Evolutionary conservation across 2,329 filamentous ascomycete genomes (phyloP), one percentile per base, ranked within the genome.

Genomic region (Helotiales sp.): DNA sequence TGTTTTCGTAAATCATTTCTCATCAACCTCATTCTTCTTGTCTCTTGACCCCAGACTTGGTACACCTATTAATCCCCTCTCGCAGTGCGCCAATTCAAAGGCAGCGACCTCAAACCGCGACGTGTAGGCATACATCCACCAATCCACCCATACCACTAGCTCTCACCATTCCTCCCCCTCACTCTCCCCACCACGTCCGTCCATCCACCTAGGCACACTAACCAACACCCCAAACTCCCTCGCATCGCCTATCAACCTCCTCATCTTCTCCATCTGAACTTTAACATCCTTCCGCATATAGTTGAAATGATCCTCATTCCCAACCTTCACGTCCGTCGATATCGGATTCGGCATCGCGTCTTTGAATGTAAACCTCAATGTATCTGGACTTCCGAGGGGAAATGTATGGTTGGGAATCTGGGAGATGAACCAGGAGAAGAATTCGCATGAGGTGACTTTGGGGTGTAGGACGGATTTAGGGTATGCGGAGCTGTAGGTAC

Each of bases 301-400:
- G 13, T 38, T 52, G 36, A 60, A 60, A 52, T 60, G 54, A 19
- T 60, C 58, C 27, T 57, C 54, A 49, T 60, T 57, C 2, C 58
- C 58, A 2, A 6, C 40, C 31, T 5, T 5, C 10, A 60, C 48
- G 19, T 51, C 46, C 7, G 46, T 57, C 2, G 27, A 25, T 27
- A 44, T 57, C 15, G 54, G 50, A 5, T 7, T 30, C 9, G 58
- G 58, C 54, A 60, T 52, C 12, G 58, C 54, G 25, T 60, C 58
- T 44, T 60, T 60, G 47, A 60, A 57, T 17, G 51, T 57, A 19
- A 60, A 60, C 19, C 46, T 51, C 13, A 60, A 22, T 2, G 17
- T 22, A 19, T 22, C 2, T 13, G 42, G 34, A 31, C n/a, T 27
- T 19, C 9, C 24, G 29, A 17, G 47, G 47, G 36, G 3, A 19